Conservation (phyloP, 257 asterid genomes). For the Linaria vulgaris region DNA sequence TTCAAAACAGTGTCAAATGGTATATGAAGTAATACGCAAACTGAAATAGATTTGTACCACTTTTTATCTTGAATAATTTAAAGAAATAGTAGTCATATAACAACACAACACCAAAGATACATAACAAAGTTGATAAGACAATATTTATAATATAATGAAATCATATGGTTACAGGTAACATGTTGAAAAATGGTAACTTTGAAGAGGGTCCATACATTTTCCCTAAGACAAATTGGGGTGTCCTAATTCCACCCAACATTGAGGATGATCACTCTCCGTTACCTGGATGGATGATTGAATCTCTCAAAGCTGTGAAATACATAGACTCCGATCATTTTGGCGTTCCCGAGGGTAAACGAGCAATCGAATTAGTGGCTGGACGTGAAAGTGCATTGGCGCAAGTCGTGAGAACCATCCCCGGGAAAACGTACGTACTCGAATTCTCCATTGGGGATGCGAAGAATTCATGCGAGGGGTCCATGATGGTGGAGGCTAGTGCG, state of each 20-base stretch:
- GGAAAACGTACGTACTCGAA: conserved; percentile 42
- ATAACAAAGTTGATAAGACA: too few relatives aligned
- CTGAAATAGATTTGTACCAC: too few relatives aligned
- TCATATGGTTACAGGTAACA: conserved; percentile 46
- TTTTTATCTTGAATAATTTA: too few relatives aligned
- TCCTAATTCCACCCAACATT: conserved; percentile 75
- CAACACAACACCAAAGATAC: too few relatives aligned
- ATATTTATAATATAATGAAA: too few relatives aligned
- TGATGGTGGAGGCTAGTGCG: conserved; percentile 69
- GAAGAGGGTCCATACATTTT: conserved; percentile 87
- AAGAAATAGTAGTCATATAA: too few relatives aligned
- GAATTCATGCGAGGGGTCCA: conserved; percentile 64
- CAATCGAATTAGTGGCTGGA: conserved; percentile 71
- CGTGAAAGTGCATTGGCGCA: conserved; percentile 71
- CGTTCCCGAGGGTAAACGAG: conserved; percentile 67
- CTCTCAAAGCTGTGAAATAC: conserved; percentile 81
- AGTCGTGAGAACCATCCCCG: conserved; percentile 38
- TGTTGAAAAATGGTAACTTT: conserved; percentile 80
- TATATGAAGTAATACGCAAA: too few relatives aligned
- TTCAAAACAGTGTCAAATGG: too few relatives aligned
- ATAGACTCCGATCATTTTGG: conserved; percentile 63
- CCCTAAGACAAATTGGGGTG: conserved; percentile 60
- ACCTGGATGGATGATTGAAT: conserved; percentile 80
- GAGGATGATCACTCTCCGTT: conserved; percentile 81
- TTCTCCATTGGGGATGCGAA: conserved; percentile 72